Percentiles rank a stretch among this genome's conserved stretches.
Evolutionary conservation across 1,284 basidiomycete genomes (phyloP).

Genomic region (Pascua guehoae): DNA sequence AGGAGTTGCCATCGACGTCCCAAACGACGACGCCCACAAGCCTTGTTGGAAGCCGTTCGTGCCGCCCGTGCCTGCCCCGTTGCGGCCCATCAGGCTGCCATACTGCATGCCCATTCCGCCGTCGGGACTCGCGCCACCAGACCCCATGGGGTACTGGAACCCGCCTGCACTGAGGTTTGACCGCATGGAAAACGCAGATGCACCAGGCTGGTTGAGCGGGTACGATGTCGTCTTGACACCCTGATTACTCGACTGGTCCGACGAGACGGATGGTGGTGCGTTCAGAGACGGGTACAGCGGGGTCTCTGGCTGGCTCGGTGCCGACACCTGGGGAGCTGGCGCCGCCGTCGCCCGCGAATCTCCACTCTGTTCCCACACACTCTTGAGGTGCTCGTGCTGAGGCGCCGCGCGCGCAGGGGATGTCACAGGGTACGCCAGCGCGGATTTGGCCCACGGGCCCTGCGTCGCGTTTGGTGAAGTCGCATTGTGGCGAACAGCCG

Average conservation of each 20-base stretch:
- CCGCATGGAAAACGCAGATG: slow-evolving; percentile 1
- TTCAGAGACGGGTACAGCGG: slow-evolving; percentile 43
- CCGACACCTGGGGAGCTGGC: slow-evolving; percentile 5
- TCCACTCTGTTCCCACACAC: slow-evolving; percentile 33
- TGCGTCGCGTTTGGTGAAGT: slow-evolving; percentile 17
- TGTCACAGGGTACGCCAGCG: slow-evolving; percentile 24
- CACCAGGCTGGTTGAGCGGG: background rate
- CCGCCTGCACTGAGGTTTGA: background rate
- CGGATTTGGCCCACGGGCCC: slow-evolving; percentile 31
- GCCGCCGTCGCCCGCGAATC: slow-evolving; percentile 7
- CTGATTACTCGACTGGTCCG: slow-evolving; percentile 1
- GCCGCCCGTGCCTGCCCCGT: slow-evolving; percentile 3
- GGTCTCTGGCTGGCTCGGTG: slow-evolving; percentile 20
- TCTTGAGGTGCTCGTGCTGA: slow-evolving; percentile 39
- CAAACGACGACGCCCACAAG: slow-evolving; percentile 39
- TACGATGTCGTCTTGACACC: background rate
- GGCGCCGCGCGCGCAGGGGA: slow-evolving; percentile 24
- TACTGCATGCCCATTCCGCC: slow-evolving; percentile 17
- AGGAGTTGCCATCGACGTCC: slow-evolving; percentile 26
- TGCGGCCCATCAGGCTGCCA: slow-evolving; percentile 21
- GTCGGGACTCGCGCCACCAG: slow-evolving; percentile 16
- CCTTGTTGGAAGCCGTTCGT: slow-evolving; percentile 29
- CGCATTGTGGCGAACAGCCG: slow-evolving; percentile 14
- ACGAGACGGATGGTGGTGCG: slow-evolving; percentile 23
- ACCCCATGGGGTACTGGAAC: slow-evolving; percentile 4